Base-by-base conservation (phyloP, 768 basidiomycete species). In the Mycena rebaudengoi region DNA sequence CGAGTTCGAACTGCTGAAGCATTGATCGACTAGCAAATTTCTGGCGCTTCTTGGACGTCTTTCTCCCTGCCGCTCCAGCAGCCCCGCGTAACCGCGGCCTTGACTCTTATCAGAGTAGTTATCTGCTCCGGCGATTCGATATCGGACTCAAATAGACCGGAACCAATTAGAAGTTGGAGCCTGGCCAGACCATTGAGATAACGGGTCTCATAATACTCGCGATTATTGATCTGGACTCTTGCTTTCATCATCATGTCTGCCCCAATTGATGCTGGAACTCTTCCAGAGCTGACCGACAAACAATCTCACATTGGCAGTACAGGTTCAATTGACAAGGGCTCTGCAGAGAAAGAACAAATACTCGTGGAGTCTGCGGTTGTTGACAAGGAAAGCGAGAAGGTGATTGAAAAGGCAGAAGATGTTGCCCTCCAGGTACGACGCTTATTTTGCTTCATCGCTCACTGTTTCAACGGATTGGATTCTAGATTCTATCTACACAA, bases 401-500 rank as follows among this genome's bases (percentile, higher is more conserved):
- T 80, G 51, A 77, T 84, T 60, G 67, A 78, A 67, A 78, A 78
- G 52, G 78, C 80, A 13, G 82, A 83, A 60, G 83, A 80, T 44
- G 82, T 84, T 25, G 81, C 83, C 8, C 66, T 76, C 23, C 73
- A 79, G 75, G 82, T 82, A 46, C n/a, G 64, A 39, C 30, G 7
- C 16, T 7, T 16, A 23, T 13, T n/a, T 35, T 26, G 46, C 21
- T 44, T 13, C 32, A 28, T 23, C 28, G 48, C 35, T 43, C 33
- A 28, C 18, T 28, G 23, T 23, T 43, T 35, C 40, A 8, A 40
- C 30, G 16, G 21, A n/a, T n/a, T n/a, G n/a, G n/a, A n/a, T 14
- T 45, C 0, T 49, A 84, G 83, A 79, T 86, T 58, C 77, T 86
- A 44, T 83, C 84, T 2, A 74, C 80, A 2, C 74, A 80, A 39